Evolutionary conservation across 306 rosid species (phyloP).

Genomic region (Cucumis melo): DNA sequence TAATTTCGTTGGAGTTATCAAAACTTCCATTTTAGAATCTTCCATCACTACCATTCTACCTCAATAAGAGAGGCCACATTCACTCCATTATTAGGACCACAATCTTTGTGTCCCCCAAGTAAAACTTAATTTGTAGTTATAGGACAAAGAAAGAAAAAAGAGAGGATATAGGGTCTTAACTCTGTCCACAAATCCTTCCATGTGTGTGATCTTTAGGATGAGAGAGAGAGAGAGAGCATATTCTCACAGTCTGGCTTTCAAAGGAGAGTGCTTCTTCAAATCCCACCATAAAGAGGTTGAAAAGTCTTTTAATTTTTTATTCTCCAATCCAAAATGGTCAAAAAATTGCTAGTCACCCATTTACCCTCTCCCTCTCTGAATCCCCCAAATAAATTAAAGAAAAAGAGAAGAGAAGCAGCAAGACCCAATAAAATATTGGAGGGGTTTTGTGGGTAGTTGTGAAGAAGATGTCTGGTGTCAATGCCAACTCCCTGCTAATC

Average conservation of each 20-base stretch:
- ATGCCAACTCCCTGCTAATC: conserved; percentile 26
- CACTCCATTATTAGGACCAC: not conserved
- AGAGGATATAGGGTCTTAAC: not conserved
- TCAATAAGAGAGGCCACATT: not conserved
- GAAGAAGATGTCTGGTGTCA: conserved; percentile 31
- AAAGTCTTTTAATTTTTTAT: not conserved
- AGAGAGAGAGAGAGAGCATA: not conserved
- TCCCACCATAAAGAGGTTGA: not conserved
- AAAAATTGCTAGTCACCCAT: conserved; percentile 1
- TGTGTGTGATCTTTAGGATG: conserved; percentile 2
- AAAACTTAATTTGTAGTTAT: too few species aligned
- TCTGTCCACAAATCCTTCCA: conserved; percentile 4
- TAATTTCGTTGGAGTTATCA: too few species aligned
- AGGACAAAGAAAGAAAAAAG: not conserved
- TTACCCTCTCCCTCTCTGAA: not conserved
- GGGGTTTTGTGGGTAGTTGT: conserved; percentile 49
- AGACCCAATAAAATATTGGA: not conserved
- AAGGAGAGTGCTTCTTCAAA: not conserved
- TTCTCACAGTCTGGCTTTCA: not conserved
- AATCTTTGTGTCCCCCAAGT: not conserved
- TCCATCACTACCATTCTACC: not conserved
- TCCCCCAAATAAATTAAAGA: not conserved
- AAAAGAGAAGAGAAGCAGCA: not conserved
- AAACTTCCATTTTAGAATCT: not conserved
- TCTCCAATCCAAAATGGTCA: not conserved